phyloP scores from a whole-genome alignment of 1,284 basidiomycete genomes.

The Trichosporon coremiiforme region DNA sequence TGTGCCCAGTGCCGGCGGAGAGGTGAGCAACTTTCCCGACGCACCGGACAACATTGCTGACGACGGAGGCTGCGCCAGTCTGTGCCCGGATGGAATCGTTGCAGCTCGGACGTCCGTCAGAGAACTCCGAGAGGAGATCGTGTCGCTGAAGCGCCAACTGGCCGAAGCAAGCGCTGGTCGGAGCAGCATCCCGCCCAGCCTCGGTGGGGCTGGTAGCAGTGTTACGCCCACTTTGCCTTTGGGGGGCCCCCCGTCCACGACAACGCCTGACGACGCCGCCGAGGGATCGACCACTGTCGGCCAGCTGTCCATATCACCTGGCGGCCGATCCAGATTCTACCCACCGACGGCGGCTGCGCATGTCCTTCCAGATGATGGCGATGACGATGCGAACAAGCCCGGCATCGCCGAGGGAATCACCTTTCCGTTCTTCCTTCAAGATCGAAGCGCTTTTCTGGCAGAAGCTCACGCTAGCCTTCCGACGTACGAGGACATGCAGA shows the following conservation, averaged over 20 bases:
- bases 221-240: conserved; percentile 2
- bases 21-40: background rate
- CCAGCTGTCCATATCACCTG: conserved; percentile 1
- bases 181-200: background rate
- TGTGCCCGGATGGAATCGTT: background rate
- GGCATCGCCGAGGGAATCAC: conserved; percentile 4
- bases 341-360: conserved; percentile 6
- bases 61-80: conserved; percentile 3
- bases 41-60: background rate
- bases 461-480: conserved; percentile 4
- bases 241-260: background rate
- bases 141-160: background rate
- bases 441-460: conserved; percentile 1
- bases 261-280: background rate
- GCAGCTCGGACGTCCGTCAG: background rate
- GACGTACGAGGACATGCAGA: conserved; percentile 10
- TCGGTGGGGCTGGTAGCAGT: background rate
- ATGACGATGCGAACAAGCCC: background rate
- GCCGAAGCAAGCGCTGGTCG: conserved; percentile 7
- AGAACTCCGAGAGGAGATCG: conserved; percentile 10
- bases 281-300: conserved; percentile 7
- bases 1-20: background rate
- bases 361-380: background rate
- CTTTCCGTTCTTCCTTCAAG: conserved; percentile 6
- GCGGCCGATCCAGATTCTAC: background rate